Base-by-base conservation (phyloP, 2,329 filamentous ascomycete species). In the Microsporum canis region DNA sequence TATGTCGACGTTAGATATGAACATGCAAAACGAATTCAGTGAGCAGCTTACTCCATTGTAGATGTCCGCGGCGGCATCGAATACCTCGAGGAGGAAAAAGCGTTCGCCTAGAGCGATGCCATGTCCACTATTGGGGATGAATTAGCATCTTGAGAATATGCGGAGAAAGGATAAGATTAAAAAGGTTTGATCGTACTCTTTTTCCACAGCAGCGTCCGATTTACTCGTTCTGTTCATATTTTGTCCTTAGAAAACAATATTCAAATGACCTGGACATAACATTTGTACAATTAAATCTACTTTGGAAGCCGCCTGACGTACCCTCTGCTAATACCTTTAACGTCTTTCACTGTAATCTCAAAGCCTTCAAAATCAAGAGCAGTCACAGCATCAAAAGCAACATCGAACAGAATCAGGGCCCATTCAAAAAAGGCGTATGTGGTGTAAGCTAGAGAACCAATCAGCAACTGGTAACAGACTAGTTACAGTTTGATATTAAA, bases 341-440 rank as follows among this genome's bases (percentile, higher is more conserved):
- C 82, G 78, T 97, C 92, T 79, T 84, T 89, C 66, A 99, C 81
- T 67, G 91, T 82, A 69, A 99, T 78, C 74, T 97, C 92, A 71
- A 97, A 88, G 60, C 87, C 84, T 65, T 86, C 82, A 78, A 97
- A 99, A 78, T 99, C 94, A 69, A 95, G 79, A 61, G 89, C 87
- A 8, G 94, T 97, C 63, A 97, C 88, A 59, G 94, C 90, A 77
- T 99, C 94, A 76, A 99, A 99, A 34, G 84, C 92, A 62, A 99
- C 91, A 74, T 99, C 94, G 73, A 96, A 89, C 67, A 99, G 79
- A 71, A 99, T 91, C 64, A 99, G 80, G 27, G 91, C 80, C 94
- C 94, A 99, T 75, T 99, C 94, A 75, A 97, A 96, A 77, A 99
- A 96, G 65, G 94, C 88, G 75, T 99, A 99, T 59, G 82, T 95